Evolutionary conservation across 2,329 filamentous ascomycete species (phyloP).

Genomic region (Apiospora sp.): DNA sequence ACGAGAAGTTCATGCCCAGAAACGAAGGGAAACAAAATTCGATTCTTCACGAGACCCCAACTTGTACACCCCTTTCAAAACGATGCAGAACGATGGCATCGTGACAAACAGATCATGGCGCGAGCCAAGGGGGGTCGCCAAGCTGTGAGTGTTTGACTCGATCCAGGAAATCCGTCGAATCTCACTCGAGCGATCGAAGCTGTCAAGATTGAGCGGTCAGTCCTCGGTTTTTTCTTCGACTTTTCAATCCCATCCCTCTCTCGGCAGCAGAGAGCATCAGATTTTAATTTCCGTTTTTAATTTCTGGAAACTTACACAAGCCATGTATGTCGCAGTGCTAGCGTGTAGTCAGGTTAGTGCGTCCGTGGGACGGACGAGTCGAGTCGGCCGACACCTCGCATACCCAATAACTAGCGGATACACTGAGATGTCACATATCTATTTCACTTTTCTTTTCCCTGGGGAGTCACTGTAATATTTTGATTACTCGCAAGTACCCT

Average conservation of each 20-base stretch:
- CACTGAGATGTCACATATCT: background rate
- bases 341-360: background rate
- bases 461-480: background rate
- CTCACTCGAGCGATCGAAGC: background rate
- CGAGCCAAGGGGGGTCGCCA: background rate
- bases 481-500: background rate
- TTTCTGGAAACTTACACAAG: slow-evolving; percentile 19
- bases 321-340: slow-evolving; percentile 3
- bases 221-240: background rate
- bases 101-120: background rate
- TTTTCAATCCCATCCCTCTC: background rate
- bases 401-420: background rate
- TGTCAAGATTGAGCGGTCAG: background rate
- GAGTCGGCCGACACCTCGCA: background rate
- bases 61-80: background rate
- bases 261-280: background rate
- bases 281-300: background rate
- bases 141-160: background rate
- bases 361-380: background rate
- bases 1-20: background rate
- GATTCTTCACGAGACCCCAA: background rate
- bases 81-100: background rate
- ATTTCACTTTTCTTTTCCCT: background rate
- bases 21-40: background rate
- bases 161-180: background rate